Evolutionary conservation across 768 basidiomycete genomes (phyloP).

Genomic region (Suillus ampliporus): DNA sequence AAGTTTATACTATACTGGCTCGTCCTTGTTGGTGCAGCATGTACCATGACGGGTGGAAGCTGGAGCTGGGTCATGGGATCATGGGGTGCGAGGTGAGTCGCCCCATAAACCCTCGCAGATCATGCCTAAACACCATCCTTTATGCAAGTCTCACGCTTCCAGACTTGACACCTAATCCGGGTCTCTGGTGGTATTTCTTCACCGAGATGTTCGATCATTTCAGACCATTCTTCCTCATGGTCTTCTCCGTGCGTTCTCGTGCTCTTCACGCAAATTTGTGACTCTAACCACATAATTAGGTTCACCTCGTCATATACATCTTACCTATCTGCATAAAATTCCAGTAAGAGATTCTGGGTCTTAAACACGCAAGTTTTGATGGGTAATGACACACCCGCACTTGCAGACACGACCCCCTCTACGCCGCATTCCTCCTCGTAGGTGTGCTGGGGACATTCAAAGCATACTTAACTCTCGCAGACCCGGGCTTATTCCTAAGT

Average conservation of each 20-base stretch:
- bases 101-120: neutral
- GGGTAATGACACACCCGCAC: neutral
- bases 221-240: slow-evolving; percentile 92
- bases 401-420: slow-evolving; percentile 81
- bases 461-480: slow-evolving; percentile 89
- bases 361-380: neutral
- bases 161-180: slow-evolving; percentile 92
- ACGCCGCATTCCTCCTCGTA: slow-evolving; percentile 74
- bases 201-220: slow-evolving; percentile 99
- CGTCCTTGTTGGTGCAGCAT: slow-evolving; percentile 49
- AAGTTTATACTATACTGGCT: slow-evolving; percentile 60
- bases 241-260: slow-evolving; percentile 73
- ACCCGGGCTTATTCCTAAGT: slow-evolving; percentile 84
- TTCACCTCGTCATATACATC: slow-evolving; percentile 84
- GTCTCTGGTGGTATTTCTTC: slow-evolving; percentile 99
- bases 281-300: slow-evolving; percentile 45
- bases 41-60: slow-evolving; percentile 62
- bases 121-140: slow-evolving; percentile 5
- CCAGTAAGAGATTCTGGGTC: slow-evolving; percentile 51
- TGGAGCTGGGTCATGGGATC: slow-evolving; percentile 76
- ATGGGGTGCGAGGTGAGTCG: slow-evolving; percentile 80
- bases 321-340: slow-evolving; percentile 89
- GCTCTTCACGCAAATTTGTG: neutral
- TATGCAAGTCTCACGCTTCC: slow-evolving; percentile 85
- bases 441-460: slow-evolving; percentile 88